Conservation (phyloP, 1,284 basidiomycete species). For the Papiliotrema nemorosa region DNA sequence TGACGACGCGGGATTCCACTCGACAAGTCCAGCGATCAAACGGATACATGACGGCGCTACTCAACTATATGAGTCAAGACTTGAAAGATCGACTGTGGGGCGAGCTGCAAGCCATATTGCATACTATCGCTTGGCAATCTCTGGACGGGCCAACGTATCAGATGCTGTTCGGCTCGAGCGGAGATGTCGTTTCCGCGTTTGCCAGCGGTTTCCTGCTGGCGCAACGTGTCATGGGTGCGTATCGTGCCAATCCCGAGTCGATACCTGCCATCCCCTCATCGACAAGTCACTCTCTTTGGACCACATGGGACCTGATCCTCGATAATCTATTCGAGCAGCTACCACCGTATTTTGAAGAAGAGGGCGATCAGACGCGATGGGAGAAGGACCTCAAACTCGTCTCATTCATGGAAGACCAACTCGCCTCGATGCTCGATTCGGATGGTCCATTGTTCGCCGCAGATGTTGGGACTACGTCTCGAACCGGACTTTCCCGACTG, state of each 20-base stretch:
- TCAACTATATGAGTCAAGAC: slow-evolving; percentile 19
- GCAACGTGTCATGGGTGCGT: slow-evolving; percentile 28
- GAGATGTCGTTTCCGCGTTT: slow-evolving; percentile 26
- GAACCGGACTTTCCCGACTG: slow-evolving; percentile 18
- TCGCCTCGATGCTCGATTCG: slow-evolving; percentile 27
- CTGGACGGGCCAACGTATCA: slow-evolving; percentile 26
- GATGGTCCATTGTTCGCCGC: slow-evolving; percentile 7
- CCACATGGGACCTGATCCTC: slow-evolving; percentile 38
- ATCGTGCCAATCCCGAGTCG: slow-evolving; percentile 26
- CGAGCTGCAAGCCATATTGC: slow-evolving; percentile 30
- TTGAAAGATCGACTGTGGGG: slow-evolving; percentile 28
- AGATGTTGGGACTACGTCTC: slow-evolving; percentile 1
- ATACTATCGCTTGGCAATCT: slow-evolving; percentile 39
- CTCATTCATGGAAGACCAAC: slow-evolving; percentile 40
- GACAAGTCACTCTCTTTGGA: slow-evolving; percentile 30
- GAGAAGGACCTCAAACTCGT: slow-evolving; percentile 26
- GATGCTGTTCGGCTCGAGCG: slow-evolving; percentile 26
- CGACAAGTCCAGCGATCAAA: slow-evolving; percentile 10
- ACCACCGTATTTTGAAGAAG: slow-evolving; percentile 27
- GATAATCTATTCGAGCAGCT: slow-evolving; percentile 41
- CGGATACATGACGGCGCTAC: slow-evolving; percentile 27
- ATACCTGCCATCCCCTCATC: slow-evolving; percentile 29
- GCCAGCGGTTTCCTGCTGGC: slow-evolving; percentile 33
- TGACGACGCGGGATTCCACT: slow-evolving; percentile 16
- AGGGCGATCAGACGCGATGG: slow-evolving; percentile 13